These are phyloP conservation scores for Cyclotella distinguenda DNA, from an alignment of 108 stramenopile species.

Conservation along the genomic window DNA sequence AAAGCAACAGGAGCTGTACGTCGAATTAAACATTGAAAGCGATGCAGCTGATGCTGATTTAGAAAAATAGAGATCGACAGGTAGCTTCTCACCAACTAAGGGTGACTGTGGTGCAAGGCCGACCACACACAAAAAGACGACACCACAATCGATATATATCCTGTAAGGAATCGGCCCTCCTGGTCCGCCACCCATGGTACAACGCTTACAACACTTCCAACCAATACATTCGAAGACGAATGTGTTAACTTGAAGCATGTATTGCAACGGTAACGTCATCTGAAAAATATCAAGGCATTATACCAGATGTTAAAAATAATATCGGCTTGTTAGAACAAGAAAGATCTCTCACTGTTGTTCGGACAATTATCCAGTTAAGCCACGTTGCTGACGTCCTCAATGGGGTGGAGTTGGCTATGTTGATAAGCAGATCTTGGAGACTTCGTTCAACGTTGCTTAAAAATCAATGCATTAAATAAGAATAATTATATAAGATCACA, in stretches of 20 bases:
- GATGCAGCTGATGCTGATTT: too few species aligned
- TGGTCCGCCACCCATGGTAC: constrained; percentile 60
- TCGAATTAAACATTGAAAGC: background rate
- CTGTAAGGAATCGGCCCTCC: constrained; percentile 82
- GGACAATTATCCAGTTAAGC: constrained; percentile 89
- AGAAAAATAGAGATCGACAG: too few species aligned
- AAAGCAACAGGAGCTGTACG: constrained; percentile 56
- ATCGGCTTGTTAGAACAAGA: background rate
- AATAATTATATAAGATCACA: background rate
- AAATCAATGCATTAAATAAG: background rate
- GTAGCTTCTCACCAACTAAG: constrained; percentile 51
- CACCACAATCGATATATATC: constrained; percentile 82
- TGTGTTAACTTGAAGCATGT: constrained; percentile 78
- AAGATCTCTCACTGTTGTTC: constrained; percentile 47
- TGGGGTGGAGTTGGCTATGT: constrained; percentile 68
- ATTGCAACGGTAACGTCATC: constrained; percentile 70
- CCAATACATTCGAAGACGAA: constrained; percentile 60
- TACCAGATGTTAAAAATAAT: background rate
- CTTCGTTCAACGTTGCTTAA: constrained; percentile 47
- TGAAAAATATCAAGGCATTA: background rate
- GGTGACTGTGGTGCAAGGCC: constrained; percentile 81
- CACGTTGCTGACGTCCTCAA: constrained; percentile 63
- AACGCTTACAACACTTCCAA: constrained; percentile 37
- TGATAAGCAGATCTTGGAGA: constrained; percentile 39
- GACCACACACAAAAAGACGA: constrained; percentile 74